Percentiles rank a stretch among this genome's conserved stretches.
Conservation (phyloP, 768 basidiomycete genomes). For the Royoungia palumana region DNA sequence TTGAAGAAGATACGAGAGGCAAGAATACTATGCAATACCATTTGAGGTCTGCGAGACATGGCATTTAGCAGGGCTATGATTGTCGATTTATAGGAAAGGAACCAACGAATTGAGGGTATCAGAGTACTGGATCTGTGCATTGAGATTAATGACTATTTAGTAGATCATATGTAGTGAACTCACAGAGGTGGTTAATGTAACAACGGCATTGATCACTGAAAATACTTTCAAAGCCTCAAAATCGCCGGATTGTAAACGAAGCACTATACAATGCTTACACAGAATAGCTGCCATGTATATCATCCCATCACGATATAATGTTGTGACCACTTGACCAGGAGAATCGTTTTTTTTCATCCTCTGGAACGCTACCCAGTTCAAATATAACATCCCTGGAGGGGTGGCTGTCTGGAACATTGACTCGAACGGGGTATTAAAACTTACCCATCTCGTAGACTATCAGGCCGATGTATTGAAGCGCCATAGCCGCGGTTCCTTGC, state of each 20-base stretch:
- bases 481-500: slow-evolving; percentile 5
- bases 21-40: slow-evolving; percentile 24
- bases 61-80: neutral
- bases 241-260: neutral
- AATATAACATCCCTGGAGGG: slow-evolving; percentile 12
- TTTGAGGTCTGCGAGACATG: slow-evolving; percentile 12
- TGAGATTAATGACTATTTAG: neutral
- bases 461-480: slow-evolving; percentile 8
- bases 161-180: neutral
- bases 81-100: neutral
- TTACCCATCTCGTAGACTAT: slow-evolving; percentile 17
- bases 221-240: slow-evolving; percentile 7
- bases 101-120: slow-evolving; percentile 19
- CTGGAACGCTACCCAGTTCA: slow-evolving; percentile 17
- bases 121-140: slow-evolving; percentile 11
- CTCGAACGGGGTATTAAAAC: neutral
- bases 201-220: slow-evolving; percentile 16
- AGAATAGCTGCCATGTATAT: slow-evolving; percentile 17
- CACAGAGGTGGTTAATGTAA: slow-evolving; percentile 7
- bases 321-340: slow-evolving; percentile 9
- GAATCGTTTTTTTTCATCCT: slow-evolving; percentile 10
- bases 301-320: slow-evolving; percentile 17
- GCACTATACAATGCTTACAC: neutral
- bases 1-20: slow-evolving; percentile 25
- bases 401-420: neutral